Conservation (phyloP, 169 alveolate species). For the Plasmodium vivax region DNA sequence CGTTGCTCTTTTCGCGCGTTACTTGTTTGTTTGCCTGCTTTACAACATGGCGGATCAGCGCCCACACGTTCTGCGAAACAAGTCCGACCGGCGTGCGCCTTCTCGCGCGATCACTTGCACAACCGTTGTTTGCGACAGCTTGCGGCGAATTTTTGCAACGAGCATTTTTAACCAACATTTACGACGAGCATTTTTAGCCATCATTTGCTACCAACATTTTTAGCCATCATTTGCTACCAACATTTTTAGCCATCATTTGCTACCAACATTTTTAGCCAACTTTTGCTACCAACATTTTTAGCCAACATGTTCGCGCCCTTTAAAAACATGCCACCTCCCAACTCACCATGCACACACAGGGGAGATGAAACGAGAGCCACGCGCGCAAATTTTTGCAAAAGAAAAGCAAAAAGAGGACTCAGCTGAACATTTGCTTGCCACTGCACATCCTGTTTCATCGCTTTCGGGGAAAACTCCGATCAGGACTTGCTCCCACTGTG, state of each 20-base stretch:
- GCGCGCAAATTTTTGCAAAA: neutral
- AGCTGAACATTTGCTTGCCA: neutral
- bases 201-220: too few relatives aligned
- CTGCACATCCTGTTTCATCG: neutral
- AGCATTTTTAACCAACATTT: too few relatives aligned
- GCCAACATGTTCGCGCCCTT: neutral
- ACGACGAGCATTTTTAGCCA: too few relatives aligned
- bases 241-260: neutral
- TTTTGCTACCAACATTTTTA: neutral
- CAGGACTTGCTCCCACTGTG: neutral
- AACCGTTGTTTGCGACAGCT: neutral
- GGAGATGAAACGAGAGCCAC: neutral
- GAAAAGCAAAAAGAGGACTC: neutral
- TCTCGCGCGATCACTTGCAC: neutral
- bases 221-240: too few relatives aligned
- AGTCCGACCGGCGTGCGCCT: neutral
- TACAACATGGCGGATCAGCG: neutral
- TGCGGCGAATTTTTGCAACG: neutral
- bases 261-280: neutral
- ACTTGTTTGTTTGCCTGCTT: neutral
- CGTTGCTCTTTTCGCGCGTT: neutral
- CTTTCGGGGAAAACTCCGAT: neutral
- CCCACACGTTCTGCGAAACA: neutral
- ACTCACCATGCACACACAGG: neutral
- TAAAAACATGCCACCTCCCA: neutral